phyloP scores from a whole-genome alignment of 1,284 basidiomycete species.

The Puccinia sorghi region DNA sequence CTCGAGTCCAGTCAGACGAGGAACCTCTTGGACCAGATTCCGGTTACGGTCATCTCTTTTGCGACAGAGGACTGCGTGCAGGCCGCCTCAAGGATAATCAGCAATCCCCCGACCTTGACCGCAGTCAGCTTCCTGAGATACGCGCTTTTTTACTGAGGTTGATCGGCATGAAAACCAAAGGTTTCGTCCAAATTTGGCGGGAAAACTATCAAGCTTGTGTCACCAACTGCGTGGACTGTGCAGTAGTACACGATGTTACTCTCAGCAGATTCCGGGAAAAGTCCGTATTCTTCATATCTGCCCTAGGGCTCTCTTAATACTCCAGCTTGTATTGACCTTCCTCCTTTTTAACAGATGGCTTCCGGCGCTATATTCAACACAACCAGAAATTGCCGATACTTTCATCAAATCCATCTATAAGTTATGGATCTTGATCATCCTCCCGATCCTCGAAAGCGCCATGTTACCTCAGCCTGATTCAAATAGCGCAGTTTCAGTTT shows the following conservation, averaged over 20 bases:
- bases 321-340: background rate
- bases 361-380: background rate
- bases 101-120: background rate
- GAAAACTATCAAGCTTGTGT: constrained; percentile 40
- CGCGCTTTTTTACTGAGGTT: constrained; percentile 37
- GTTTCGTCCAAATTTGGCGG: constrained; percentile 32
- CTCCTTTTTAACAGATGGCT: constrained; percentile 33
- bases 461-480: background rate
- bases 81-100: constrained; percentile 2
- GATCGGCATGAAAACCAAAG: constrained; percentile 39
- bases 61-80: constrained; percentile 43
- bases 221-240: constrained; percentile 40
- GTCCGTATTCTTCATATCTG: constrained; percentile 9
- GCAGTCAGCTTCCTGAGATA: background rate
- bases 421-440: background rate
- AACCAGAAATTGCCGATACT: background rate
- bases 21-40: constrained; percentile 28
- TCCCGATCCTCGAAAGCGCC: constrained; percentile 7
- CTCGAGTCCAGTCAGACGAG: constrained; percentile 21
- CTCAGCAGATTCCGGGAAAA: constrained; percentile 18
- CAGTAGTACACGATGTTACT: constrained; percentile 22
- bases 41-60: constrained; percentile 44
- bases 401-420: constrained; percentile 31
- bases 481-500: background rate
- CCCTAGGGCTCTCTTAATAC: background rate